phyloP scores from a whole-genome alignment of 2,329 filamentous ascomycete genomes.

The Fusarium sarcochroum region DNA sequence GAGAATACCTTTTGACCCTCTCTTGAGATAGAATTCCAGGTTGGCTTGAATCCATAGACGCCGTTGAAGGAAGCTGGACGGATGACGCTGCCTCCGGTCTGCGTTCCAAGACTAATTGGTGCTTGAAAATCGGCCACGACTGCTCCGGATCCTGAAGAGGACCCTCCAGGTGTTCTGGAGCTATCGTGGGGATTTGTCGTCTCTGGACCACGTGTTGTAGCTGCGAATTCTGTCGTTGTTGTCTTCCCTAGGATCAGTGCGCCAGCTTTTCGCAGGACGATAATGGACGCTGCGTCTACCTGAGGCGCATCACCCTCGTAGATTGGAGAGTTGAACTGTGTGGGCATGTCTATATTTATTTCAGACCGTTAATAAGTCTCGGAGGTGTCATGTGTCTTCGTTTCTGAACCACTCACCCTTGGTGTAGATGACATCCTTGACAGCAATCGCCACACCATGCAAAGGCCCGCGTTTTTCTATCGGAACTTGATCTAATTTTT shows the following conservation, averaged over 20 bases:
- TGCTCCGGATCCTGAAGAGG: slow-evolving; percentile 73
- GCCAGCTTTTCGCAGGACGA: slow-evolving; percentile 66
- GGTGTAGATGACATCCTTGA: slow-evolving; percentile 33
- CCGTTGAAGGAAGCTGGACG: slow-evolving; percentile 74
- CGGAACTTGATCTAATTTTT: slow-evolving; percentile 7
- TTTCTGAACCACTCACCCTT: slow-evolving; percentile 11
- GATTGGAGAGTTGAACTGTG: slow-evolving; percentile 66
- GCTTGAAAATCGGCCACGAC: slow-evolving; percentile 74
- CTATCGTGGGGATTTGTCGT: slow-evolving; percentile 74
- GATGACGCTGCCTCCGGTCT: slow-evolving; percentile 73
- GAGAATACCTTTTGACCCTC: slow-evolving; percentile 27
- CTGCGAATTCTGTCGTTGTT: slow-evolving; percentile 68
- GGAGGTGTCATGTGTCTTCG: no score
- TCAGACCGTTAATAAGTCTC: no score
- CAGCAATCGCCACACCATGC: slow-evolving; percentile 27
- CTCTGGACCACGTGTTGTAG: slow-evolving; percentile 62
- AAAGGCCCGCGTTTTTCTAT: not conserved
- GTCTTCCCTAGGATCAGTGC: slow-evolving; percentile 63
- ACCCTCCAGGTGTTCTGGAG: slow-evolving; percentile 74
- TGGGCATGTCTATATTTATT: slow-evolving; percentile 64
- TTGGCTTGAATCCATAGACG: slow-evolving; percentile 52
- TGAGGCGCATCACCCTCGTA: slow-evolving; percentile 60
- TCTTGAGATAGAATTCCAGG: slow-evolving; percentile 26
- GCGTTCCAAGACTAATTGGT: slow-evolving; percentile 70
- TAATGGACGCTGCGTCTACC: slow-evolving; percentile 67